Percentiles rank a stretch among this genome's conserved stretches.
phyloP scores from a whole-genome alignment of 2,329 filamentous ascomycete species.

The Atkinsonella texensis region DNA sequence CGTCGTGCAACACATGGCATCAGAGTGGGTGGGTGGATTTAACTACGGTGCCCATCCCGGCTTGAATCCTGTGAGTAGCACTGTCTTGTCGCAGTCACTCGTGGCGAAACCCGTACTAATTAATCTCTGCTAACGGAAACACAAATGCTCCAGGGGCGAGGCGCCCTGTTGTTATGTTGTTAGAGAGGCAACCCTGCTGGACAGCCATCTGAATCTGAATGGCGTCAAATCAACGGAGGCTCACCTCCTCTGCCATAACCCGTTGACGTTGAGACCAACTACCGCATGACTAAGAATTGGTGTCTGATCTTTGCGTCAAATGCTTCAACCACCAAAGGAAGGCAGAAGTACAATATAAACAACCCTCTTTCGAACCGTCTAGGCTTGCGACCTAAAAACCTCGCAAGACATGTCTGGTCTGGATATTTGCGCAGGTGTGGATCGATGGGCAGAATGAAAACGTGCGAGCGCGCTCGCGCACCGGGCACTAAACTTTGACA shows the following conservation, averaged over 20 bases:
- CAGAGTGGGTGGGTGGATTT: too few species aligned
- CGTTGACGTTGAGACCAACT: not conserved
- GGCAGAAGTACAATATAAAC: too few species aligned
- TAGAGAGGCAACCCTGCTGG: not conserved
- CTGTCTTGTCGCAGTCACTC: too few species aligned
- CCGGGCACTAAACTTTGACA: conserved; percentile 2
- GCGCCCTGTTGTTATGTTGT: too few species aligned
- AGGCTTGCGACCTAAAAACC: not conserved
- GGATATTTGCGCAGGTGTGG: not conserved
- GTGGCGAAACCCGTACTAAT: too few species aligned
- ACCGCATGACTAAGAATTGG: not conserved
- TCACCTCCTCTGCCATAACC: not conserved
- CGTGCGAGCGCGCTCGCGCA: not conserved
- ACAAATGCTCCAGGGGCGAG: not conserved
- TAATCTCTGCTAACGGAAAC: too few species aligned
- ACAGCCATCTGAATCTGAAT: not conserved
- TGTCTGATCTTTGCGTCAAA: not conserved
- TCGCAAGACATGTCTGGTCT: not conserved
- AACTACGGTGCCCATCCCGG: too few species aligned
- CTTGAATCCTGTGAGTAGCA: too few species aligned
- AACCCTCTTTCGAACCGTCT: not conserved
- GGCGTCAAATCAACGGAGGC: not conserved
- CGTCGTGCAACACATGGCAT: not conserved
- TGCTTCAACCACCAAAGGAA: too few species aligned
- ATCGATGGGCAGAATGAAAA: not conserved